These are phyloP conservation scores for Fusarium illudens DNA, from an alignment of 2,329 filamentous ascomycete genomes.

Conservation along the genomic window DNA sequence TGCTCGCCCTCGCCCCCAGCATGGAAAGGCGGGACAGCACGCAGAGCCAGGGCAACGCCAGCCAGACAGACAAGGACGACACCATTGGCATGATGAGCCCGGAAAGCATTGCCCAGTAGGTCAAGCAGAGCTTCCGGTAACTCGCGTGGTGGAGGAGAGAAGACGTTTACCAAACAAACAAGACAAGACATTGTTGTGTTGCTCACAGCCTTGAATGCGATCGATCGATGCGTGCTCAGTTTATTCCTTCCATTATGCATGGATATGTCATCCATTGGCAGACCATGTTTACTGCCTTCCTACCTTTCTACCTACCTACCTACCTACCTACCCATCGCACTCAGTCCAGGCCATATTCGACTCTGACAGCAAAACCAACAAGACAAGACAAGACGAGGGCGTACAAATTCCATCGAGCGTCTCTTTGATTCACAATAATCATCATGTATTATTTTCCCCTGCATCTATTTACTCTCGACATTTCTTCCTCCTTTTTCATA, in stretches of 20 bases:
- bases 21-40: conserved; percentile 69
- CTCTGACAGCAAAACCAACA: conserved; percentile 4
- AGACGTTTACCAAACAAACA: background rate
- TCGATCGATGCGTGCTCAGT: background rate
- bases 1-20: conserved; percentile 52
- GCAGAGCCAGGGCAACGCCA: conserved; percentile 66
- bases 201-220: background rate
- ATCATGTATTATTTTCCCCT: conserved; percentile 35
- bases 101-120: conserved; percentile 71
- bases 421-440: conserved; percentile 27
- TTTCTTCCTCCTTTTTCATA: conserved; percentile 24
- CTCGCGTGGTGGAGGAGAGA: conserved; percentile 1
- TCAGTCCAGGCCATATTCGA: background rate
- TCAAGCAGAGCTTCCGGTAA: conserved; percentile 30
- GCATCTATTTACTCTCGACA: conserved; percentile 17
- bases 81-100: conserved; percentile 84
- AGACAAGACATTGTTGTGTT: background rate
- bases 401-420: background rate
- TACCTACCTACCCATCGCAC: no score
- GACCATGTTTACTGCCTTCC: background rate
- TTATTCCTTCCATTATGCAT: background rate
- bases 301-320: no score
- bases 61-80: conserved; percentile 72
- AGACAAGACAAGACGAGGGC: conserved; percentile 2
- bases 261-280: conserved; percentile 3